Conservation (phyloP, 1,284 basidiomycete species). For the Gymnopus androsaceus region DNA sequence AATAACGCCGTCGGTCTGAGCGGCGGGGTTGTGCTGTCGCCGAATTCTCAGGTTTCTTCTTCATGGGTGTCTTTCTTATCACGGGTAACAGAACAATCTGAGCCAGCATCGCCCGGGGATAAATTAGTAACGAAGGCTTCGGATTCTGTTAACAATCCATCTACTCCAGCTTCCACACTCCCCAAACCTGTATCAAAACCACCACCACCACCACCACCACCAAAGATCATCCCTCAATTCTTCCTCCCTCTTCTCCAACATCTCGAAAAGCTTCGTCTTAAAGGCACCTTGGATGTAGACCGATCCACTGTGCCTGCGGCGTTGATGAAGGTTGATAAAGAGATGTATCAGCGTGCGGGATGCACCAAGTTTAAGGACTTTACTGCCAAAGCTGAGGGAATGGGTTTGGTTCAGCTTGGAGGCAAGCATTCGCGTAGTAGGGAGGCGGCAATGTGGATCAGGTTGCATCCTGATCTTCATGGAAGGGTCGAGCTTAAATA, state of each 20-base stretch:
- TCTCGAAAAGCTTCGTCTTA: conserved; percentile 8
- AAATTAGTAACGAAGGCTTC: too few relatives aligned
- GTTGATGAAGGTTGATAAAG: conserved; percentile 35
- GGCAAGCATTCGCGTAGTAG: too few relatives aligned
- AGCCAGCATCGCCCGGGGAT: too few relatives aligned
- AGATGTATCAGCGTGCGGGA: conserved; percentile 45
- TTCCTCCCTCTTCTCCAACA: conserved; percentile 8
- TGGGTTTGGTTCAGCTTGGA: conserved; percentile 49
- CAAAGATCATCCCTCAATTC: conserved; percentile 18
- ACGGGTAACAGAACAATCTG: too few relatives aligned
- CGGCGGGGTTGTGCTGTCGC: too few relatives aligned
- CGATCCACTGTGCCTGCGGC: conserved; percentile 45
- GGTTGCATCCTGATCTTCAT: conserved; percentile 38
- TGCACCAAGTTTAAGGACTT: conserved; percentile 48
- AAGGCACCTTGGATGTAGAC: conserved; percentile 35
- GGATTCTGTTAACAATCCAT: too few relatives aligned
- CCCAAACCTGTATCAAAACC: not conserved
- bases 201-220: conserved; percentile 3
- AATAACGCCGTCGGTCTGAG: too few relatives aligned
- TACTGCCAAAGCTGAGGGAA: conserved; percentile 42
- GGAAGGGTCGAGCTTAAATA: conserved; percentile 4
- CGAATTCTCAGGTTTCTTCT: too few relatives aligned
- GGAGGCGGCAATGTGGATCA: conserved; percentile 48
- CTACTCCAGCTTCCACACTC: not conserved
- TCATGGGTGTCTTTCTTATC: too few relatives aligned